A percentile compares a stretch with the other conserved stretches of the same genome.
phyloP scores from a whole-genome alignment of 345 rosid species.

The Kandelia obovata region DNA sequence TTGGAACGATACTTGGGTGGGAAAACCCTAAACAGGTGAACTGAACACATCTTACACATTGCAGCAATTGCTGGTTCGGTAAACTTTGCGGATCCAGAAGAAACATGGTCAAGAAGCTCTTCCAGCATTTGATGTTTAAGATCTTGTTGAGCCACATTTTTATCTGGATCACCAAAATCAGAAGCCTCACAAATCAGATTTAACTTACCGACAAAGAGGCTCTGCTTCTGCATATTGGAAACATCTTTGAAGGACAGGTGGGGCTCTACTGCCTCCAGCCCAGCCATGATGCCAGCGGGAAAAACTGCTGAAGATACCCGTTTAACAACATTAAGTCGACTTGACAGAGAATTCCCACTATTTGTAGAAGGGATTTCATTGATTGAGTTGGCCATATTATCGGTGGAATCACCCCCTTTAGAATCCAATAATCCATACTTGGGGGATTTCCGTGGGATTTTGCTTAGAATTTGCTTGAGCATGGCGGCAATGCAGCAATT shows the following conservation, averaged over 20 bases:
- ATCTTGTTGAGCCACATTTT: slow-evolving; percentile 46
- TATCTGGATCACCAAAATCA: slow-evolving; percentile 46
- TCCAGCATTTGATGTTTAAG: slow-evolving; percentile 48
- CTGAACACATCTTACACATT: slow-evolving; percentile 59
- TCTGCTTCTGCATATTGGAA: slow-evolving; percentile 63
- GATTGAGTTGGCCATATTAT: slow-evolving; percentile 32
- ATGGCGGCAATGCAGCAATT: slow-evolving; percentile 35
- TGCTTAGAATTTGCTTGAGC: slow-evolving; percentile 79
- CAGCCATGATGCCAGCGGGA: slow-evolving; percentile 69
- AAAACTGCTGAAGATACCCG: slow-evolving; percentile 79
- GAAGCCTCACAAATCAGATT: slow-evolving; percentile 57
- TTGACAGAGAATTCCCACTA: slow-evolving; percentile 53
- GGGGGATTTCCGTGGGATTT: slow-evolving; percentile 60
- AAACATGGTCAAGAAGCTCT: slow-evolving; percentile 67
- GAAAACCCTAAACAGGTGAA: slow-evolving; percentile 59
- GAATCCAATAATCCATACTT: slow-evolving; percentile 47
- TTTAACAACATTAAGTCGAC: slow-evolving; percentile 69
- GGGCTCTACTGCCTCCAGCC: slow-evolving; percentile 71
- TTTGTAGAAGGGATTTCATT: slow-evolving; percentile 51
- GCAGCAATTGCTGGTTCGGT: slow-evolving; percentile 57
- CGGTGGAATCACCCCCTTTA: slow-evolving; percentile 38
- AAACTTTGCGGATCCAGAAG: slow-evolving; percentile 63
- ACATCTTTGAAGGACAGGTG: slow-evolving; percentile 69
- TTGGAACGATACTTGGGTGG: slow-evolving; percentile 59
- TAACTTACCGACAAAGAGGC: slow-evolving; percentile 65